Base-by-base conservation (phyloP, 73 alveolate species). In the Paramecium caudatum region DNA sequence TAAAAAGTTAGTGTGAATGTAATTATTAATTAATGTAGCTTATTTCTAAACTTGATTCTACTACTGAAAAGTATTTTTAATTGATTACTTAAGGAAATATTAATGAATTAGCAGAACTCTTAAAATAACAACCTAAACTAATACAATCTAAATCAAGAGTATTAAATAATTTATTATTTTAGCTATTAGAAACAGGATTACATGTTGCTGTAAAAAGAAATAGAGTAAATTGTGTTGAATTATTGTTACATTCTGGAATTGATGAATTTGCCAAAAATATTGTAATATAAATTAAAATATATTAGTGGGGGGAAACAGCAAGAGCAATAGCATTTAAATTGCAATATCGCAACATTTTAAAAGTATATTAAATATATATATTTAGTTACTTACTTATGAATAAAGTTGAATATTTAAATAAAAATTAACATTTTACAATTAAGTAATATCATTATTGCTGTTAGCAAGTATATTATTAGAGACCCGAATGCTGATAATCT, bases 191-290 rank as follows among this genome's bases (percentile, higher is more conserved):
- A 43, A 65, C 83, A 32, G 50, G 50, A 10, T 27, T 65, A 3
- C 83, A 65, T 65, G 47, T 65, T n/a, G 83, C 61, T 10, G 83
- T 65, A 33, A 65, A 65, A 36, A 65, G 83, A 65, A 65, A 65
- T 13, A 32, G 34, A 30, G 19, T 33, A 15, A 7, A 65, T 0
- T n/a, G 27, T 3, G 49, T 65, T 4, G 83, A 65, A 36, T 10
- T 65, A 12, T 43, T 65, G 15, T 30, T 65, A 13, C 27, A 65
- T 65, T 32, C 12, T 33, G 23, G 25, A n/a, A 33, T 65, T 0
- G 83, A 65, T 65, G 47, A 65, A 65, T 33, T 33, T 21, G 32
- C 23, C 27, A 65, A 43, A 65, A 36, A 65, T 65, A 33, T 65
- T 10, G 83, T 65, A 65, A 65, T 4, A 25, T 0, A 27, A 55